Conservation (phyloP, 768 basidiomycete genomes). For the Mycena indigotica region DNA sequence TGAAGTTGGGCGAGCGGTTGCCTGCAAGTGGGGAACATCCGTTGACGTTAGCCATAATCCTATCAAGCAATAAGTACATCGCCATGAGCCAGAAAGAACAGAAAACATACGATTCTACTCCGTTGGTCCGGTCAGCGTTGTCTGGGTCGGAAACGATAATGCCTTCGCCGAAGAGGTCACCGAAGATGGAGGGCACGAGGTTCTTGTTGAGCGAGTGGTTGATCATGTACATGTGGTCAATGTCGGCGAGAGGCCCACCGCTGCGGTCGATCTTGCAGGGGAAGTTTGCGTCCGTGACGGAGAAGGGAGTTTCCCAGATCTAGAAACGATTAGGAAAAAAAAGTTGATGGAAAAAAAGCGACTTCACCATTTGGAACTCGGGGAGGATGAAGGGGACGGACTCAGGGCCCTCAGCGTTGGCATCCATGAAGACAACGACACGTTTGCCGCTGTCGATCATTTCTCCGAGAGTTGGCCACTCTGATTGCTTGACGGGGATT, state of each 20-base stretch:
- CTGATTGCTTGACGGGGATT: conserved; percentile 41
- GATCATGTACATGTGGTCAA: conserved; percentile 44
- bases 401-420: conserved; percentile 39
- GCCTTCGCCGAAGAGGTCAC: too few relatives aligned
- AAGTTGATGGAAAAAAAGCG: background rate
- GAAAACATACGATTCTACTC: conserved; percentile 28
- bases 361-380: conserved; percentile 55
- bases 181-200: conserved; percentile 27
- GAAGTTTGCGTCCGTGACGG: conserved; percentile 38
- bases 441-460: conserved; percentile 61
- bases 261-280: conserved; percentile 45
- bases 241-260: conserved; percentile 34
- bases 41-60: conserved; percentile 42
- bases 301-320: conserved; percentile 49
- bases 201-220: conserved; percentile 48
- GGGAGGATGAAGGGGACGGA: conserved; percentile 55
- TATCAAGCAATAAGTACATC: conserved; percentile 11
- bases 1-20: conserved; percentile 46
- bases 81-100: background rate
- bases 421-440: conserved; percentile 65
- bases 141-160: conserved; percentile 33
- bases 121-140: conserved; percentile 32
- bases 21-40: conserved; percentile 44
- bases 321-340: conserved; percentile 10
- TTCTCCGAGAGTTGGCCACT: conserved; percentile 69